Conservation (phyloP, 257 asterid genomes). For the Hygrophila difformis region DNA sequence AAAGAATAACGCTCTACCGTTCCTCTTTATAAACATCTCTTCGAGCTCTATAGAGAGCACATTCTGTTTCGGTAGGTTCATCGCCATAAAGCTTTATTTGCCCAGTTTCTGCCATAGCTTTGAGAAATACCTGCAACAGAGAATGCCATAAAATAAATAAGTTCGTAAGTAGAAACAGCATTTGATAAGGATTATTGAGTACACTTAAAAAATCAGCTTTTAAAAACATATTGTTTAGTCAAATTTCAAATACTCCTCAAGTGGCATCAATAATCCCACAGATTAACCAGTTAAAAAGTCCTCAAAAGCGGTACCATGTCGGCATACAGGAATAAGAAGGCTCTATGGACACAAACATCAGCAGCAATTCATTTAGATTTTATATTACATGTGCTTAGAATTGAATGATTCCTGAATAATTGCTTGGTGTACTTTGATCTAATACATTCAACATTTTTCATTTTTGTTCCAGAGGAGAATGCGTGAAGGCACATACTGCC, state of each 20-base stretch:
- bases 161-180: too few relatives aligned
- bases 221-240: not conserved
- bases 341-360: too few relatives aligned
- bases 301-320: too few relatives aligned
- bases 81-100: constrained; percentile 88
- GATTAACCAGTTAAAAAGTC: too few relatives aligned
- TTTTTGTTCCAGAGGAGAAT: constrained; percentile 5
- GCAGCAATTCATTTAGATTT: too few relatives aligned
- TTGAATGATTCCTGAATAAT: not conserved
- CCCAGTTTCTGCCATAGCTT: constrained; percentile 98
- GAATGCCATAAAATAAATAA: too few relatives aligned
- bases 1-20: constrained; percentile 34
- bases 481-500: constrained; percentile 41
- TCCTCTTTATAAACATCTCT: constrained; percentile 82
- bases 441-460: not conserved
- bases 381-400: too few relatives aligned
- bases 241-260: not conserved
- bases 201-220: not conserved
- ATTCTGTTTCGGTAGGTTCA: constrained; percentile 74
- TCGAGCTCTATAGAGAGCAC: constrained; percentile 80
- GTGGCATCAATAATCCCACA: too few relatives aligned
- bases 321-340: too few relatives aligned
- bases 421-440: constrained; percentile 1
- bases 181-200: not conserved
- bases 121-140: constrained; percentile 74